Base-by-base conservation (phyloP, 1,139 yeast genomes). In the Blastobotrys aristatus region DNA sequence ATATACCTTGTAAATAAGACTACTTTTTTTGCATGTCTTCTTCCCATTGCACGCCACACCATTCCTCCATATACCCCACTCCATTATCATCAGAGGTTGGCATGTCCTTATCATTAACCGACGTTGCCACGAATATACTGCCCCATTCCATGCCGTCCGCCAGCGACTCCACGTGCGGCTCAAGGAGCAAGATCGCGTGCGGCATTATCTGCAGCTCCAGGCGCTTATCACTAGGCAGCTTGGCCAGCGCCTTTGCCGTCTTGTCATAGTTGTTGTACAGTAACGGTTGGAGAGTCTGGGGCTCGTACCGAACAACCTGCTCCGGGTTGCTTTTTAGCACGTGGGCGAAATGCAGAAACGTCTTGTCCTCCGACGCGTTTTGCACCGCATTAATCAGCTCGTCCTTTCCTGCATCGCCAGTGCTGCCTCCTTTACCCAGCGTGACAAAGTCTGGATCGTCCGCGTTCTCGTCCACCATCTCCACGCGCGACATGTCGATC, bases 31-130 rank as follows among this genome's bases (percentile, higher is more conserved):
- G 5, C 17, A 4, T 30, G 14, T 30, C 38, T 8, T 42, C 52
- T 65, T 92, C 98, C 97, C 97, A 92, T 67, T 92, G 98, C 11
- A 90, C 96, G 26, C 92, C 96, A 54, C 86, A 85, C 83, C 84
- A 86, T 65, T 92, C 98, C 62, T 86, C 89, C 1, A 83, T 77
- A 59, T 92, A 92, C 0, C 87, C 96, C 18, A 88, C 92, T 39
- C 80, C 77, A 50, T 59, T 72, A 2, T 69, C 75, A 55, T 83
- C 84, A 42, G 72, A 64, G 50, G 94, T 88, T 8, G 44, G 42
- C 40, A 40, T 36, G 13, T 79, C 69, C 52, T 69, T 76, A 63
- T 92, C 96, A 53, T 82, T 84, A 3, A 69, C 68, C 57, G 89
- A 94, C 0, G 97, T 86, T 38, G 84, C 88, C 2, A 90, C 85